These are phyloP conservation scores for Thalassiosira exigua DNA, from an alignment of 352 stramenopile genomes.

Conservation along the genomic window DNA sequence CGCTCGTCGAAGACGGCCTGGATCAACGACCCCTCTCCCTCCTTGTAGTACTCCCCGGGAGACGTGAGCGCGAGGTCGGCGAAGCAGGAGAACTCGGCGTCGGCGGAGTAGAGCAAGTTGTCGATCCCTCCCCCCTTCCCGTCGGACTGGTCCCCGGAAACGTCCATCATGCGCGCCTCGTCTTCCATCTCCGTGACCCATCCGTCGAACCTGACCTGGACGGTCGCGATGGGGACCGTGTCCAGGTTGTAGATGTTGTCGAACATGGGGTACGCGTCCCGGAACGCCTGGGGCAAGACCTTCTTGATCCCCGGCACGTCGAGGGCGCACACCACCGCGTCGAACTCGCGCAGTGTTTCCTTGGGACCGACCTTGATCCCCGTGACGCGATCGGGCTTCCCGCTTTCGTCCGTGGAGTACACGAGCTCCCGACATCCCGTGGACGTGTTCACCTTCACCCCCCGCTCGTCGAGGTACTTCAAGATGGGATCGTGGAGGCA, in stretches of 20 bases:
- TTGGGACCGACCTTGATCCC: slow-evolving; percentile 82
- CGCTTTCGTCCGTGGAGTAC: slow-evolving; percentile 82
- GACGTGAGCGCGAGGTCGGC: slow-evolving; percentile 87
- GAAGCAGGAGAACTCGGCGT: slow-evolving; percentile 90
- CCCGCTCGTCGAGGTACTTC: slow-evolving; percentile 87
- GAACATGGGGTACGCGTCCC: slow-evolving; percentile 84
- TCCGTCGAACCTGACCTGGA: slow-evolving; percentile 88
- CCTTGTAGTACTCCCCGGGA: slow-evolving; percentile 88
- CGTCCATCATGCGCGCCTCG: slow-evolving; percentile 83
- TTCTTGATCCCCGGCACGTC: slow-evolving; percentile 90
- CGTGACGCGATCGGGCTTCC: slow-evolving; percentile 79
- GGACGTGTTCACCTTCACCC: slow-evolving; percentile 84
- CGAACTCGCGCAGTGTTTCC: slow-evolving; percentile 82
- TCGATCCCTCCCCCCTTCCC: slow-evolving; percentile 86
- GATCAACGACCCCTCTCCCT: slow-evolving; percentile 85
- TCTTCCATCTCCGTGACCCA: slow-evolving; percentile 90
- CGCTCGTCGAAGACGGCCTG: slow-evolving; percentile 86
- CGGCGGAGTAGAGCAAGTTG: slow-evolving; percentile 89
- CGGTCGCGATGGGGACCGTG: slow-evolving; percentile 87
- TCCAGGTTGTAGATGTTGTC: slow-evolving; percentile 91
- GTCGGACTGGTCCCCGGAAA: slow-evolving; percentile 85
- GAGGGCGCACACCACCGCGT: slow-evolving; percentile 84
- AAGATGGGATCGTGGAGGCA: slow-evolving; percentile 89
- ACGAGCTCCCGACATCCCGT: slow-evolving; percentile 80
- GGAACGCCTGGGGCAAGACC: slow-evolving; percentile 85